phyloP scores from a whole-genome alignment of 2,329 filamentous ascomycete species.

The Orbilia brochopaga region DNA sequence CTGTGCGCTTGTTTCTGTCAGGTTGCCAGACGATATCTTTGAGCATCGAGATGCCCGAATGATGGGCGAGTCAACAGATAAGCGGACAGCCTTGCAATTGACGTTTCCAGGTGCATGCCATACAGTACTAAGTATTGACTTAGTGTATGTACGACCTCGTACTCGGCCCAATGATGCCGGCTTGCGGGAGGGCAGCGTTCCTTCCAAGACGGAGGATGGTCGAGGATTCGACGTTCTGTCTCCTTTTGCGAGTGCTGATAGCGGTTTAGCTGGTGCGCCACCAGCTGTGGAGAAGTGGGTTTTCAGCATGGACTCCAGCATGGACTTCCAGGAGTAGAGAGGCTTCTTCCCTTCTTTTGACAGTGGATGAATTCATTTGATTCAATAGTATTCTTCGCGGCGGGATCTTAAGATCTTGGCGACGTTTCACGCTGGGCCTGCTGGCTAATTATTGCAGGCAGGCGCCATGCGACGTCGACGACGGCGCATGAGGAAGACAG shows the following conservation, averaged over 20 bases:
- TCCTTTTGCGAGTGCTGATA: not conserved
- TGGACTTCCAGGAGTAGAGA: not conserved
- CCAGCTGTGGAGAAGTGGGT: not conserved
- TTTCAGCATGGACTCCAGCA: not conserved
- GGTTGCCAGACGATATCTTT: not conserved
- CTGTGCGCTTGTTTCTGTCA: not conserved
- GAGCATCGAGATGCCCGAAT: not conserved
- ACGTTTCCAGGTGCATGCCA: not conserved
- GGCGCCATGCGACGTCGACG: slow-evolving; percentile 3
- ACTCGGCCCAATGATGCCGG: too few relatives aligned
- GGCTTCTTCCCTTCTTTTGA: not conserved
- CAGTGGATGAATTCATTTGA: too few relatives aligned
- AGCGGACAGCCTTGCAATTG: not conserved
- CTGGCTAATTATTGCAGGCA: slow-evolving; percentile 5
- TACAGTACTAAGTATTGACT: too few relatives aligned
- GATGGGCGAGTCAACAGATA: not conserved
- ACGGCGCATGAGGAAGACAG: not conserved
- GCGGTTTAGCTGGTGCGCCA: not conserved
- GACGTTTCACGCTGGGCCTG: not conserved
- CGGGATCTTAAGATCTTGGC: slow-evolving; percentile 1
- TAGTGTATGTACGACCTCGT: too few relatives aligned
- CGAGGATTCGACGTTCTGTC: not conserved
- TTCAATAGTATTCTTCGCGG: too few relatives aligned
- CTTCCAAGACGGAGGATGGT: too few relatives aligned
- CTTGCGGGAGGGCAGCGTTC: too few relatives aligned